Base-by-base conservation (phyloP, 768 basidiomycete species). In the Saitozyma sp. region DNA sequence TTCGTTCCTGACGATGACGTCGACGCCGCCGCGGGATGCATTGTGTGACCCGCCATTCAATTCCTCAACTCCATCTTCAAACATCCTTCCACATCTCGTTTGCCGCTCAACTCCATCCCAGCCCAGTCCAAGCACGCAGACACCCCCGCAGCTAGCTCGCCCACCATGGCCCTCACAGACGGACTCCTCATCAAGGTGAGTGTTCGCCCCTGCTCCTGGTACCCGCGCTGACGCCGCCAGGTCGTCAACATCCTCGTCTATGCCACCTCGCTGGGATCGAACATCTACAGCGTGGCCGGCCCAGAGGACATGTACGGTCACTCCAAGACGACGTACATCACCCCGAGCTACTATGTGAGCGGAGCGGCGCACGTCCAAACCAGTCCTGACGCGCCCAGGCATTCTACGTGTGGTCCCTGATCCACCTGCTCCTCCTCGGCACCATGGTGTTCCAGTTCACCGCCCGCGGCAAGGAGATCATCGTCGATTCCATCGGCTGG, bases 401-500 rank as follows among this genome's bases (percentile, higher is more conserved):
- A 11, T 65, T 66, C 43, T 67, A 50, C 64, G 67, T 56, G 55
- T 89, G 89, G 89, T 86, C 90, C 46, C 81, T 92, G 63, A 92
- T 95, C 72, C 93, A 99, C 80, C 70, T 94, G 42, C 86, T 98
- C 52, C 86, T 97, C 49, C 86, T 98, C 51, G 93, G 94, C 19
- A 91, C 89, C 40, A 83, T 97, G 72, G 85, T 95, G 82, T 79
- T 78, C 71, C 81, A 81, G 61, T 81, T 77, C 70, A 76, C 78
- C 19, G 62, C 74, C 8, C 68, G 70, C 17, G 93, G 92, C 40
- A 91, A 94, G 78, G 83, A 79, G 41, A 84, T 87, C 76, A 86
- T 96, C 67, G 83, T 97, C 62, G 91, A 96, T 70, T 90, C 88
- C 54, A 85, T 99, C 65, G 85, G 86, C 38, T 99, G 93, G 92